Base-by-base conservation (phyloP, 768 basidiomycete species). In the Pulveroboletus frians region DNA sequence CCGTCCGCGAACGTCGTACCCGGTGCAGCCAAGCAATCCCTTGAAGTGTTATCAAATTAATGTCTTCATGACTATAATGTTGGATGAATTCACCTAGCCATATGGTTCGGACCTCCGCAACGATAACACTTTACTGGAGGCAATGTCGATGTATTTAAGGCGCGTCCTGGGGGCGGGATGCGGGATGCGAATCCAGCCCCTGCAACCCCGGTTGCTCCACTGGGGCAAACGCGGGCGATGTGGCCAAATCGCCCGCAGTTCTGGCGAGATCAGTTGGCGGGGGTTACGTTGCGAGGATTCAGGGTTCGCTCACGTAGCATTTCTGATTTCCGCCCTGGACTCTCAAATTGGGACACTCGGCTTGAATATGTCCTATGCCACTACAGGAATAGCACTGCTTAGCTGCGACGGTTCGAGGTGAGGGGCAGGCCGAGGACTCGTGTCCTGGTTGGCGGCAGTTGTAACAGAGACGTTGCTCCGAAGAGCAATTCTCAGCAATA, bases 391-490 rank as follows among this genome's bases (percentile, higher is more conserved):
- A 95, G 66, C 92, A 95, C 69, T 94, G 90, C 70, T 92, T 93
- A 27, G 86, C 81, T 43, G 87, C 78, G 39, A 85, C 85, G 35
- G 82, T 85, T 53, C 89, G 80, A 34, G 92, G 91, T 56, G 82
- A 81, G 35, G 90, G 86, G 66, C 92, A 94, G 47, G 86, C 82
- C 47, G 88, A 84, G 17, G 88, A 91, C 69, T 94, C 92, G 60
- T 94, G 92, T 35, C 92, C 92, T n/a, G 91, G 87, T 66, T 92
- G 88, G 56, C 89, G 84, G 68, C 92, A 95, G 66, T 94, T 95
- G 73, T 92, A 95, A 72, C 92, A 95, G 51, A 95, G 79, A 60
- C 90, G 82, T 67, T 88, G 82, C 61, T 88, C 87, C 55, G 88
- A 89, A 39, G 89, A 79, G 66, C 92, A 95, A 61, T 85, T 88